phyloP scores from a whole-genome alignment of 257 asterid species.

The Solanum infundibuliforme region DNA sequence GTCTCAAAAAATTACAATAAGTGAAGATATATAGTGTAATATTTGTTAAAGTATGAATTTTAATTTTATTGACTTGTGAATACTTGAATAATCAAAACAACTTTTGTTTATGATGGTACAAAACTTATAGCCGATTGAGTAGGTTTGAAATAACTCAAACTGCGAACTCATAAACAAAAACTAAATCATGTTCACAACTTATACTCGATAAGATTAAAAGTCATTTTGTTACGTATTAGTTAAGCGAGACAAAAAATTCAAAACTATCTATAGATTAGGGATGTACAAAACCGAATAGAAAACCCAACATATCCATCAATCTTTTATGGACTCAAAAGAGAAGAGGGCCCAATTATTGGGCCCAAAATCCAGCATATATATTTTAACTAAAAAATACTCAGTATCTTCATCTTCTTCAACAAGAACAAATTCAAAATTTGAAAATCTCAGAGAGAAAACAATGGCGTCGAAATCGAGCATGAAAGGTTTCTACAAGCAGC shows the following conservation, averaged over 20 bases:
- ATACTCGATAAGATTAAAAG: not conserved
- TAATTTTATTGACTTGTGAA: not conserved
- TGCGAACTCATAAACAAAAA: not conserved
- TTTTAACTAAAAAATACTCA: not conserved
- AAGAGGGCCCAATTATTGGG: not conserved
- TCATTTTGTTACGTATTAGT: not conserved
- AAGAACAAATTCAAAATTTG: not conserved
- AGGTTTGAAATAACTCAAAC: not conserved
- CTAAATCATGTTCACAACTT: not conserved
- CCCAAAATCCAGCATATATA: not conserved
- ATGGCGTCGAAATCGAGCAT: slow-evolving; percentile 36
- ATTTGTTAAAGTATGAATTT: no score
- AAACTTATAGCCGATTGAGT: no score
- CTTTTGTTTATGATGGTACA: not conserved
- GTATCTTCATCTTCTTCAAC: not conserved
- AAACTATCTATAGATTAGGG: no score
- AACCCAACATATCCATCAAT: not conserved
- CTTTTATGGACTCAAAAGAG: not conserved
- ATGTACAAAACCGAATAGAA: accelerated
- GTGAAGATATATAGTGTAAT: not conserved
- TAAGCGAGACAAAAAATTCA: not conserved
- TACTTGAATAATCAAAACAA: no score
- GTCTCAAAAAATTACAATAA: no score
- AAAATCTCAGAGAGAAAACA: not conserved
- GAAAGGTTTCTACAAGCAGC: slow-evolving; percentile 61